Evolutionary conservation across 495 filamentous ascomycete genomes (phyloP), one percentile per base, ranked within the genome.

Genomic region (Aspergillus homomorphus): DNA sequence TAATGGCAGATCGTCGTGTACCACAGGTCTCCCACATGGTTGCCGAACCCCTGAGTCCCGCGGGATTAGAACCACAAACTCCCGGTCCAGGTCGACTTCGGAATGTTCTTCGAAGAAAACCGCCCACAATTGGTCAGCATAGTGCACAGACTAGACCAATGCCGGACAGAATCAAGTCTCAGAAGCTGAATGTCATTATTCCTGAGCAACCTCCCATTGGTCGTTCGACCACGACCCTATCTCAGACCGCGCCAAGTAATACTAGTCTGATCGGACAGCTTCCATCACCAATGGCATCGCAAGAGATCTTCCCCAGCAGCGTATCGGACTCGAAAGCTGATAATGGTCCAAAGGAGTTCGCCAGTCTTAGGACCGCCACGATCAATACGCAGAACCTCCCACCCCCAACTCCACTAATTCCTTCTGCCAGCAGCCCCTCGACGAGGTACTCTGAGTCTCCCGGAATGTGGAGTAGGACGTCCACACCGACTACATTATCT

Each of bases 401-500:
- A 12, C 85, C 84, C 15, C 83, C 85, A 15, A 87, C 85, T n/a
- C 84, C 87, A 12, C 72, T 82, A 22, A 83, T 84, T 55, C 83
- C 83, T 10, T 84, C 88, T 58, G 87, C 87, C 56, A 89, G 85
- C 57, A 97, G 89, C 57, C 91, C 93, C 45, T 97, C 94, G n/a
- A 97, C 92, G 33, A 81, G 90, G 58, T 96, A 93, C 64, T 96
- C 93, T 28, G 91, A 88, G 53, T 98, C 94, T 3, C 94, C 94
- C 10, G 89, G 91, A 5, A 80, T 89, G 30, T 98, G 95, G 77
- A 79, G 77, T 74, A 96, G 93, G 63, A 88, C 90, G 44, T 96
- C 94, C 10, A 97, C 94, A 2, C 92, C 94, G 1, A 96, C 92
- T n/a, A 96, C 94, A 8, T 84, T 92, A 66, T 96, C 92, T 8